A percentile compares a stretch with the other conserved stretches of the same genome.
These are phyloP conservation scores for Fusarium torreyae DNA, from an alignment of 2,329 filamentous ascomycete genomes.

Conservation along the genomic window DNA sequence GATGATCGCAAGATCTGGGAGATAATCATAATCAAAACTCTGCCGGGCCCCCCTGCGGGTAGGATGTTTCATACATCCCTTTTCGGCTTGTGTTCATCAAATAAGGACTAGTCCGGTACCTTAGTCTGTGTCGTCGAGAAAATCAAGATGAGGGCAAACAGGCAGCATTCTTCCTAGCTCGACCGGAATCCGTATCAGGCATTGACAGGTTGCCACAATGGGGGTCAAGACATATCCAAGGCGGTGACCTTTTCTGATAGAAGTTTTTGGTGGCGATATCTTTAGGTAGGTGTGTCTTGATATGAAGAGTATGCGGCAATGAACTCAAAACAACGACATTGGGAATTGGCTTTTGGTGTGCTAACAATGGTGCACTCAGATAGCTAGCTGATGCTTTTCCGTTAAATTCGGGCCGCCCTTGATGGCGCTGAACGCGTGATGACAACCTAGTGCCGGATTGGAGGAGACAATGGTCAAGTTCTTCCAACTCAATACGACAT, in stretches of 20 bases:
- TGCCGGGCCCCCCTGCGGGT: conserved; percentile 40
- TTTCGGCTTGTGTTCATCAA: conserved; percentile 38
- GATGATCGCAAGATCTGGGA: conserved; percentile 41
- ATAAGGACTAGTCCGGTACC: conserved; percentile 39
- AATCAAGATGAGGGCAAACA: conserved; percentile 6
- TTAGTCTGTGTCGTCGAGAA: conserved; percentile 26
- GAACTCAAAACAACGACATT: conserved; percentile 16
- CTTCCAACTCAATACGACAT: conserved; percentile 6
- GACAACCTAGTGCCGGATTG: conserved; percentile 13
- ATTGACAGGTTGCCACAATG: conserved; percentile 26
- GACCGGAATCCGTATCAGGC: conserved; percentile 34
- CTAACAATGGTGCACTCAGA: background rate
- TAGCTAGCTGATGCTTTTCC: conserved; percentile 8
- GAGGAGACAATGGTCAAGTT: conserved; percentile 19
- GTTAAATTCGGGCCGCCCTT: conserved; percentile 34
- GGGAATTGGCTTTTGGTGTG: conserved; percentile 15
- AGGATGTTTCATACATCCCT: conserved; percentile 46
- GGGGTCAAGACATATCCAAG: conserved; percentile 16
- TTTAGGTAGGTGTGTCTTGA: conserved; percentile 12
- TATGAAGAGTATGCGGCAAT: conserved; percentile 4
- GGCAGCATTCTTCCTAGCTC: conserved; percentile 33
- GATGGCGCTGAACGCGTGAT: conserved; percentile 34
- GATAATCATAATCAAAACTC: conserved; percentile 45
- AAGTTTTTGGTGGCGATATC: conserved; percentile 13
- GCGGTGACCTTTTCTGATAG: conserved; percentile 14